Base-by-base conservation (phyloP, 2,329 filamentous ascomycete genomes). In the Colletotrichum coccodes region DNA sequence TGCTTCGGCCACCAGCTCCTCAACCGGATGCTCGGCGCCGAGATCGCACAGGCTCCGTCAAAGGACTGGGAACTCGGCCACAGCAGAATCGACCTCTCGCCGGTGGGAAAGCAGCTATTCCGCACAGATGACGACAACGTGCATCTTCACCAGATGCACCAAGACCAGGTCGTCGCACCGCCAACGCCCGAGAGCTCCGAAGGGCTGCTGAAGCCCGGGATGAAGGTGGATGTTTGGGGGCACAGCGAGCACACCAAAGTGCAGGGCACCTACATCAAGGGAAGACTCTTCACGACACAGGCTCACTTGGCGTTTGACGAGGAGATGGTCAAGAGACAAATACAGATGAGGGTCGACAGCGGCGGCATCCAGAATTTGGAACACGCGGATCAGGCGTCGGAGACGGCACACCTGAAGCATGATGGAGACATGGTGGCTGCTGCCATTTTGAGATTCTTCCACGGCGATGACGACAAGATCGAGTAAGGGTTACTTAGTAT, bases 1-100 rank as follows among this genome's bases (percentile, higher is more conserved):
- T 96, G 93, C 78, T 95, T 94, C 77, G 93, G 93, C 6, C 93
- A 95, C 75, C 93, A 95, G 78, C 90, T 96, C 71, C 83, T 96
- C 36, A 90, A 89, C 1, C 86, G 93, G 34, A 91, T 93, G 2
- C 78, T 94, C 65, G 92, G 90, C 6, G 87, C 83, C n/a, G 87
- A 88, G 71, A 91, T 95, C 2, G 90, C 85, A 18, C 84, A 89
- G 34, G 90, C 89, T 71, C 86, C 90, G 16, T 79, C 82, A 21
- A 90, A 90, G 8, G 80, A 86, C 28, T 96, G 93, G 93, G 93
- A 96, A 76, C 82, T 92, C 11, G 88, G 90, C 34, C 92, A 94
- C 34, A 87, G 85, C 68, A 82, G 87, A 26, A 85, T 95, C 50
- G 79, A 89, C 54, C 82, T 95, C 75, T 91, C 88, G 5, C 82